Base-by-base conservation (phyloP, 306 rosid species). In the Vigna mungo region DNA sequence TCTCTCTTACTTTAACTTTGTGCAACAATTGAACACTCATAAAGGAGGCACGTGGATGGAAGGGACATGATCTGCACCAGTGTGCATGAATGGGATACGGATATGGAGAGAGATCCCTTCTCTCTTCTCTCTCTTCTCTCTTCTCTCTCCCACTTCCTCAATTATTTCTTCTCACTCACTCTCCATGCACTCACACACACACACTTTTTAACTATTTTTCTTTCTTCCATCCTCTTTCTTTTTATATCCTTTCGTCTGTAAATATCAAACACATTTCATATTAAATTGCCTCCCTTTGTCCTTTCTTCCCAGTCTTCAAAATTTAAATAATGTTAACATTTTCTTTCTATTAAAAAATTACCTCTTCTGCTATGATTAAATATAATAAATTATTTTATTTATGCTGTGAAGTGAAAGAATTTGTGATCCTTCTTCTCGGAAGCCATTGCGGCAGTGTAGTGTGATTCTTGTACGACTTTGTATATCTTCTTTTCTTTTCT, bases 11-110 rank as follows among this genome's bases (percentile, higher is more conserved):
- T 25, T 25, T 25, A 16, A 13, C 34, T 23, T 21, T 13, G 59
- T 30, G 34, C 34, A 30, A 30, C 32, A 27, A 27, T 27, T 4
- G 32, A 4, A 8, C 34, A n/a, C 23, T 61, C 1, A 61, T 34
- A 7, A 62, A 36, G 20, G 51, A 36, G 20, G 51, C 70, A 64
- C 70, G 70, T 64, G 70, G 70, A 64, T 37, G 69, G 7, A 3
- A 63, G 68, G 48, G 49, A 63, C 69, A 63, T 37, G 9, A 63
- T 63, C 69, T 37, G 49, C 49, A 63, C 49, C 27, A 0, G 25
- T 63, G 48, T 63, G 70, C 70, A 64, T 64, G 15, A 17, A 63
- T 63, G 48, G 44, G 46, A 62, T 62, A 62, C 47, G 46, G 46
- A 62, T 14, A 62, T 3, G 27, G 27, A 25, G 27, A 25, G 27